Base-by-base conservation (phyloP, 179 eudicot genomes). In the Pouteria campechiana region DNA sequence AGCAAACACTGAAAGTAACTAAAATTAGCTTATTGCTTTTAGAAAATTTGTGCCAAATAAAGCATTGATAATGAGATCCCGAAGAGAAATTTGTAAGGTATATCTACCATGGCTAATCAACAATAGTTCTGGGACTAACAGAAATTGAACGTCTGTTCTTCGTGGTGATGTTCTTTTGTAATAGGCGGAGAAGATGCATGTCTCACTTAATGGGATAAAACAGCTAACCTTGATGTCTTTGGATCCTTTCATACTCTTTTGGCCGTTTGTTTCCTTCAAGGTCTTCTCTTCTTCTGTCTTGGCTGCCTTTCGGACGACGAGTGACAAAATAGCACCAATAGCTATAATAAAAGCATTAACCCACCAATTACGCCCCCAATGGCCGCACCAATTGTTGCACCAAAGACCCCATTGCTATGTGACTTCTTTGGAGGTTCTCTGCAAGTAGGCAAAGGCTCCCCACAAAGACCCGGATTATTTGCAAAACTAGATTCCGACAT, bases 261-360 rank as follows among this genome's bases (percentile, higher is more conserved):
- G 96, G 87, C 98, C 98, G 86, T 59, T 67, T 76, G 54, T 90
- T 90, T 27, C 92, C 94, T 37, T 79, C 85, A 22, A 83, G 92
- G 57, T 82, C 96, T 13, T 65, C 92, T 21, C 69, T 66, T 80
- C 78, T 65, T 84, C 76, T 70, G 81, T 42, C 56, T 57, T 11
- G 74, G 55, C 19, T n/a, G 65, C 65, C 69, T 58, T 70, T 20
- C 78, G 67, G 6, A 75, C 20, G 60, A 48, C 55, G 60, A 65
- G 63, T 22, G 59, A 39, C 58, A 70, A 44, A 3, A 54, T 76
- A 33, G 77, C 14, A 44, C 47, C 73, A 48, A 72, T 64, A 25
- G 28, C 36, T 32, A n/a, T n/a, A n/a, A n/a, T n/a, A n/a, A n/a
- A n/a, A n/a, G n/a, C n/a, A 64, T 21, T 10, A 60, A 66, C 5